phyloP scores from a whole-genome alignment of 192 early-diverging fungal genomes.

The Diversispora epigaea region DNA sequence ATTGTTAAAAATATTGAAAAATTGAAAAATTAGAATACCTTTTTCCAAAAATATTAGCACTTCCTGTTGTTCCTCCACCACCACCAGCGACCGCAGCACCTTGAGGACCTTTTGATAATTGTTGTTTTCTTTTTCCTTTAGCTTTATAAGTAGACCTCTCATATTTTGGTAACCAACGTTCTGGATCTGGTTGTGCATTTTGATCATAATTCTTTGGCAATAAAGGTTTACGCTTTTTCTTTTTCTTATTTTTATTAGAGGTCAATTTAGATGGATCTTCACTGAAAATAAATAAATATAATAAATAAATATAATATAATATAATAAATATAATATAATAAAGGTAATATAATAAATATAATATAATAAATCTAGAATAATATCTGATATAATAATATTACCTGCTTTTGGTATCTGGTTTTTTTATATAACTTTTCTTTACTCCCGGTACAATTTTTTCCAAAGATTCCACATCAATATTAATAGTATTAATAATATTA shows the following conservation, averaged over 20 bases:
- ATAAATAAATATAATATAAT: slow-evolving; percentile 13
- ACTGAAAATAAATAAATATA: background rate
- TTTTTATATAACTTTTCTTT: slow-evolving; percentile 56
- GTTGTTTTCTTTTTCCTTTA: slow-evolving; percentile 58
- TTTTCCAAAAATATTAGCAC: slow-evolving; percentile 62
- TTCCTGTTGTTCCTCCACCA: slow-evolving; percentile 71
- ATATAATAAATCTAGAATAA: background rate
- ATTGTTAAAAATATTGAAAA: background rate
- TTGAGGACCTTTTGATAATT: slow-evolving; percentile 60
- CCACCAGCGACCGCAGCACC: slow-evolving; percentile 63
- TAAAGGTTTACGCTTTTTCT: slow-evolving; percentile 57
- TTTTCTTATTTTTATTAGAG: slow-evolving; percentile 48
- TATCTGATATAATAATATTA: background rate
- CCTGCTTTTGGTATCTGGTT: slow-evolving; percentile 38
- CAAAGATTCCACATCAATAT: slow-evolving; percentile 55
- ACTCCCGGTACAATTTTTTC: slow-evolving; percentile 57
- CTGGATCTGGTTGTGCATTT: slow-evolving; percentile 55
- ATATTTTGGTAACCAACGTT: slow-evolving; percentile 70
- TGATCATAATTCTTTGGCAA: slow-evolving; percentile 61
- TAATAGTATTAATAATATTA: slow-evolving; percentile 29
- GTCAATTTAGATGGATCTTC: slow-evolving; percentile 33
- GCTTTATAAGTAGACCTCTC: slow-evolving; percentile 56
- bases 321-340: slow-evolving; percentile 29
- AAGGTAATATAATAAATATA: slow-evolving; percentile 7
- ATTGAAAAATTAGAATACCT: slow-evolving; percentile 1